A percentile compares a stretch with the other conserved stretches of the same genome.
phyloP scores from a whole-genome alignment of 257 asterid species.

The Solanum chilense region DNA sequence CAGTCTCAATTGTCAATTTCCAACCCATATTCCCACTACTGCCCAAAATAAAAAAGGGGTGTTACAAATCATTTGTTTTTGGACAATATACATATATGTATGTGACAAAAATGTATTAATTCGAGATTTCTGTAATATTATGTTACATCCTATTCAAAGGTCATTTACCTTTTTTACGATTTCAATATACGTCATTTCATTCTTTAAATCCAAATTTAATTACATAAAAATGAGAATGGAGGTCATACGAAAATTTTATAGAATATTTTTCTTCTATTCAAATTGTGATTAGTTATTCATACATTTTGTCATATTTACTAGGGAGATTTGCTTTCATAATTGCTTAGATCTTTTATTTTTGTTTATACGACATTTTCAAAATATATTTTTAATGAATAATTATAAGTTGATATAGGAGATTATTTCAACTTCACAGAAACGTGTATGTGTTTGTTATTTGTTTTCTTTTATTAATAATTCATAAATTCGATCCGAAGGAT shows the following conservation, averaged over 20 bases:
- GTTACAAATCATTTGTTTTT: not conserved
- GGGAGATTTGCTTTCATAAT: not conserved
- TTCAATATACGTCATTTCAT: rapidly evolving
- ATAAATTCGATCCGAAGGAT: not conserved
- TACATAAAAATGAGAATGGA: too few species aligned
- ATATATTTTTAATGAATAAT: not conserved
- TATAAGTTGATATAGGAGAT: not conserved
- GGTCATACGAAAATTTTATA: rapidly evolving
- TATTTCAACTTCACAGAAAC: not conserved
- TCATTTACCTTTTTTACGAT: not conserved
- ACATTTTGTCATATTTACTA: not conserved
- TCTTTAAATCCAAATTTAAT: not conserved
- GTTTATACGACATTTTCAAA: not conserved
- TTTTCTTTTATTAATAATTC: not conserved
- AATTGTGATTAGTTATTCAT: not conserved
- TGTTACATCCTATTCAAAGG: not conserved
- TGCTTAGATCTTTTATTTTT: not conserved
- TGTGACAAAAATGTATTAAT: not conserved
- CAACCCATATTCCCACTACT: not conserved
- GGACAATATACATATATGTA: not conserved
- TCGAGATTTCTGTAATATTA: not conserved
- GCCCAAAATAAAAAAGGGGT: not conserved
- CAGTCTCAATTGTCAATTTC: not conserved
- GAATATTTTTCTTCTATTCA: too few species aligned
- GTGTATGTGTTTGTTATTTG: not conserved